phyloP scores from a whole-genome alignment of 78 protist genomes.

The Creolimax fragrantissima region DNA sequence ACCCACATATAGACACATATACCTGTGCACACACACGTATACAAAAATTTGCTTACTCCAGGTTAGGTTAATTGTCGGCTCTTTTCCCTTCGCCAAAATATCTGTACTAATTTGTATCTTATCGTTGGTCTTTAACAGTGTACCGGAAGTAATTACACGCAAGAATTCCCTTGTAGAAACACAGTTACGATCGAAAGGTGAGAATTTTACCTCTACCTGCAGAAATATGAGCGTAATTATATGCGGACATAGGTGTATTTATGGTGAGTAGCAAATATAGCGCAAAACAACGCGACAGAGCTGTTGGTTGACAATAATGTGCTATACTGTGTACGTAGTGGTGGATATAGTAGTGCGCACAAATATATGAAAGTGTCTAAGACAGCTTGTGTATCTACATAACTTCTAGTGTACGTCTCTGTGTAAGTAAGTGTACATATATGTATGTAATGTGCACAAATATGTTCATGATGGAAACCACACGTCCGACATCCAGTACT shows the following conservation, averaged over 20 bases:
- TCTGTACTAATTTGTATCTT: background rate
- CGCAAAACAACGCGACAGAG: background rate
- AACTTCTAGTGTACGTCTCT: background rate
- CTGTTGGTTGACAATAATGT: background rate
- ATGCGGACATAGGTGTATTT: background rate
- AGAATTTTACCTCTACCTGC: background rate
- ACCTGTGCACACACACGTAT: background rate
- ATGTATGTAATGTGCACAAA: background rate
- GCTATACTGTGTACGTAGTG: background rate
- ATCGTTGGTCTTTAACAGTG: background rate
- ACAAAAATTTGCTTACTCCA: background rate
- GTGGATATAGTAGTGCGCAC: background rate
- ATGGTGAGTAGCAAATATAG: background rate
- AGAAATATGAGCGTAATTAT: background rate
- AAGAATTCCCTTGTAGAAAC: background rate
- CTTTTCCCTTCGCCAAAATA: background rate
- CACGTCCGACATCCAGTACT: background rate
- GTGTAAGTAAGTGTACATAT: background rate
- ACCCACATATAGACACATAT: background rate
- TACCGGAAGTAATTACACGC: background rate
- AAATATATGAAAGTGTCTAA: background rate
- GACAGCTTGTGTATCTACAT: background rate
- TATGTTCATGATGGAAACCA: background rate
- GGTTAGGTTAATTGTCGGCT: background rate
- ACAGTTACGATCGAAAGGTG: background rate